Conservation (phyloP, 2,329 filamentous ascomycete species). For the Fusarium sp. region DNA sequence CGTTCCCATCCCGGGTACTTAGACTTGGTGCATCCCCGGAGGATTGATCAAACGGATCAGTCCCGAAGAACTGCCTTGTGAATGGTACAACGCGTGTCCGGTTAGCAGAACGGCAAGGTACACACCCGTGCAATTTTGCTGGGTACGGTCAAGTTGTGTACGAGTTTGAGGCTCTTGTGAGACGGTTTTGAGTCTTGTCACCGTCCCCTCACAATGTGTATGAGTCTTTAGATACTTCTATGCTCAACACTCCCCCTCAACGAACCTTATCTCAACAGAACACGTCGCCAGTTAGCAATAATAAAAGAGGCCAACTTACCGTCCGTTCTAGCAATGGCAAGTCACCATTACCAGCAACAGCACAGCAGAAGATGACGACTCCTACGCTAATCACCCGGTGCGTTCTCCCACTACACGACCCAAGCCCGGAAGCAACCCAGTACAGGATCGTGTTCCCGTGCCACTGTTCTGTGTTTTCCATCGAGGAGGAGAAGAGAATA, state of each 20-base stretch:
- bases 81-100: slow-evolving; percentile 22
- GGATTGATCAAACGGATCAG: slow-evolving; percentile 32
- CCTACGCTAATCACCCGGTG: too few relatives aligned
- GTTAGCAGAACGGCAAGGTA: slow-evolving; percentile 20
- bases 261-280: too few relatives aligned
- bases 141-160: slow-evolving; percentile 9
- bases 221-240: too few relatives aligned
- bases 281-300: too few relatives aligned
- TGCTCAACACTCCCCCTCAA: too few relatives aligned
- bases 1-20: neutral
- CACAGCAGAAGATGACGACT: too few relatives aligned
- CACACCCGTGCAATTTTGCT: slow-evolving; percentile 13
- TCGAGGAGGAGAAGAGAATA: neutral
- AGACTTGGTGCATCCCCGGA: slow-evolving; percentile 32
- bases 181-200: slow-evolving; percentile 12
- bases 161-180: neutral
- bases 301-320: too few relatives aligned
- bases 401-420: too few relatives aligned
- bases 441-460: too few relatives aligned
- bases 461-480: neutral
- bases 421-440: too few relatives aligned
- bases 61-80: slow-evolving; percentile 34
- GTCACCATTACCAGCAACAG: too few relatives aligned
- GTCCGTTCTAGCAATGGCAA: too few relatives aligned
- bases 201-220: neutral